Evolutionary conservation across 306 rosid genomes (phyloP).

Genomic region (Vigna nakashimae): DNA sequence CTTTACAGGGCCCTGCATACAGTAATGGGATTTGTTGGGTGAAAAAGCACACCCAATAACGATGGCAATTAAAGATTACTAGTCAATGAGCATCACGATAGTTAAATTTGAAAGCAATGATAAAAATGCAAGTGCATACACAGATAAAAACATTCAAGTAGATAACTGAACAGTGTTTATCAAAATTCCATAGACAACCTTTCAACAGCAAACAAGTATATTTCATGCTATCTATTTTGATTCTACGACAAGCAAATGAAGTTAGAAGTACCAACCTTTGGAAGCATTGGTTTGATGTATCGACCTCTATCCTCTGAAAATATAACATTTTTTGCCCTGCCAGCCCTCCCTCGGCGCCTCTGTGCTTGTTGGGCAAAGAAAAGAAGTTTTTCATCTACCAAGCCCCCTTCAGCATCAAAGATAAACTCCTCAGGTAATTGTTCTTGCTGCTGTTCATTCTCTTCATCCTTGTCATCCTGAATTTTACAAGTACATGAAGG

Average conservation of each 20-base stretch:
- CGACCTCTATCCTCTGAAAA: conserved; percentile 99
- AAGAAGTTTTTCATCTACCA: conserved; percentile 98
- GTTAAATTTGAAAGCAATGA: conserved; percentile 23
- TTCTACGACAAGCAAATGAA: conserved; percentile 8
- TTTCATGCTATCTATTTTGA: conserved; percentile 32
- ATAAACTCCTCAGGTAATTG: conserved; percentile 93
- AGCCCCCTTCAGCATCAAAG: conserved; percentile 97
- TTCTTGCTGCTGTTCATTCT: conserved; percentile 82
- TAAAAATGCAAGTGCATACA: conserved; percentile 14
- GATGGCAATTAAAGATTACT: conserved; percentile 10
- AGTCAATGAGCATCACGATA: neutral
- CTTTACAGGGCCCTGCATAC: conserved; percentile 83
- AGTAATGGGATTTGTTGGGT: conserved; percentile 7
- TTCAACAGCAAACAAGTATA: conserved; percentile 29
- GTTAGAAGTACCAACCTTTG: conserved; percentile 64
- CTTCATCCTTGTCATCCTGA: conserved; percentile 83
- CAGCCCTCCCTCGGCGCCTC: conserved; percentile 91
- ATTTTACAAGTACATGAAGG: conserved; percentile 12
- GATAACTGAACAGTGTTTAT: conserved; percentile 2
- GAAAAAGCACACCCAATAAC: conserved; percentile 10
- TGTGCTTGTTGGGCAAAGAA: conserved; percentile 98
- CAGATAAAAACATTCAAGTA: conserved; percentile 30
- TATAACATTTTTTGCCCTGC: conserved; percentile 96
- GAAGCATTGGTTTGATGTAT: conserved; percentile 96
- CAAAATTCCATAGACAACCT: conserved; percentile 5